A percentile compares a stretch with the other conserved stretches of the same genome.
Conservation (phyloP, 1,284 basidiomycete genomes). For the Rhodotorula sp. region DNA sequence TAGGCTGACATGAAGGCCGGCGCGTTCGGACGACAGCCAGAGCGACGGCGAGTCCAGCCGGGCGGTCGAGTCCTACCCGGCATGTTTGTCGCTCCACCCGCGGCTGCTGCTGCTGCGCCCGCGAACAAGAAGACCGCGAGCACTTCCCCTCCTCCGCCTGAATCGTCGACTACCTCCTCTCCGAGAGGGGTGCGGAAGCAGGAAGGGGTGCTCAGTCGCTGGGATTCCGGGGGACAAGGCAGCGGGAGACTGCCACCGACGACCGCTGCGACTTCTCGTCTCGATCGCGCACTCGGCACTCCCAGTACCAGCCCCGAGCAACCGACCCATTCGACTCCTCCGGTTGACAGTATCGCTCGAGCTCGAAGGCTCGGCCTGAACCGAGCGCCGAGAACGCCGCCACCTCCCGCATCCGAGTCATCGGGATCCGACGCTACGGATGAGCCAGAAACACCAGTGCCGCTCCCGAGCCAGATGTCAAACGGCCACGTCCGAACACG, state of each 20-base stretch:
- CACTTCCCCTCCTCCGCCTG: not conserved
- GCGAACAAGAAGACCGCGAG: not conserved
- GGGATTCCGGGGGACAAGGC: not conserved
- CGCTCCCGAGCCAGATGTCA: too few relatives aligned
- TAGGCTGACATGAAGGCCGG: slow-evolving; percentile 11
- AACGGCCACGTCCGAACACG: too few relatives aligned
- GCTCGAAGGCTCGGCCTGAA: slow-evolving; percentile 11
- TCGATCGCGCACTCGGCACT: slow-evolving; percentile 2
- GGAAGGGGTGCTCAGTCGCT: slow-evolving; percentile 4
- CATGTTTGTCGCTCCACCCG: slow-evolving; percentile 2
- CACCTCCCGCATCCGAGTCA: slow-evolving; percentile 3
- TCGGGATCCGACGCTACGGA: not conserved
- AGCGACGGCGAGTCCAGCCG: slow-evolving; percentile 9
- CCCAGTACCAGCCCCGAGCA: not conserved
- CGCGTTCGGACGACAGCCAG: slow-evolving; percentile 7
- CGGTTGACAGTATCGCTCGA: not conserved
- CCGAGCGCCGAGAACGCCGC: not conserved
- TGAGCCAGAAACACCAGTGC: too few relatives aligned
- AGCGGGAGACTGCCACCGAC: not conserved
- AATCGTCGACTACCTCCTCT: not conserved
- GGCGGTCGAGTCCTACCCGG: slow-evolving; percentile 22
- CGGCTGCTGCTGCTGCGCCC: not conserved
- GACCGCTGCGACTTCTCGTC: not conserved
- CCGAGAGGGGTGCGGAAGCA: not conserved
- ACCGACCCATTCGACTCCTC: not conserved